Conservation (phyloP, 169 alveolate species). For the Plasmodium berghei region DNA sequence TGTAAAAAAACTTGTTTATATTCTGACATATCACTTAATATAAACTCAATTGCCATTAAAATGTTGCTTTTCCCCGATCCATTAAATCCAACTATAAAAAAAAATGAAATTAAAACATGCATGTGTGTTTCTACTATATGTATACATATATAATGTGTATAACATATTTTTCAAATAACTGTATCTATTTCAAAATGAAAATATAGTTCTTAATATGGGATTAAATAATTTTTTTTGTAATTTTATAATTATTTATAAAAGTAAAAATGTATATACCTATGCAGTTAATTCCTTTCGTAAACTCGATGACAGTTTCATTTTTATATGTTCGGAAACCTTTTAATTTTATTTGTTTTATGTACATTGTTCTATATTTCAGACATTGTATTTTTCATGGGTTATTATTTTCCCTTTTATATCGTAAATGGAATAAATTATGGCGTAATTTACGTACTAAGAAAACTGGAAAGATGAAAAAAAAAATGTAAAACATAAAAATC, state of each 20-base stretch:
- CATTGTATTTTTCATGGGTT: neutral
- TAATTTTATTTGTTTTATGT: slow-evolving; percentile 87
- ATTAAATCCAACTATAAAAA: slow-evolving; percentile 64
- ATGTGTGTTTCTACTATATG: neutral
- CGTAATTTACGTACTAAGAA: too few relatives aligned
- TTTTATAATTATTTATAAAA: neutral
- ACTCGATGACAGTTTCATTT: slow-evolving; percentile 85
- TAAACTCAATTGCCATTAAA: slow-evolving; percentile 65
- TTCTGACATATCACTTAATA: slow-evolving; percentile 67
- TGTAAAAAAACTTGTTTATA: slow-evolving; percentile 70
- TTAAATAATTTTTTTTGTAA: neutral
- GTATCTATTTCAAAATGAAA: neutral
- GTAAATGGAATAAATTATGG: too few relatives aligned
- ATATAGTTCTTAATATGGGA: neutral
- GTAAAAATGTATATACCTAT: slow-evolving; percentile 65
- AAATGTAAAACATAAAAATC: too few relatives aligned
- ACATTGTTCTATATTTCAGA: slow-evolving; percentile 73
- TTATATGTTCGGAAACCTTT: slow-evolving; percentile 89
- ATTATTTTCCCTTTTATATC: too few relatives aligned
- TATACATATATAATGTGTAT: neutral
- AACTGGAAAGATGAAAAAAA: too few relatives aligned
- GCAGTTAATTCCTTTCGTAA: slow-evolving; percentile 88
- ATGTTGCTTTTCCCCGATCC: slow-evolving; percentile 75
- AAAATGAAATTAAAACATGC: neutral
- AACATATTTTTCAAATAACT: neutral